Conservation (phyloP, 179 eudicot species). For the Spinacia oleracea region DNA sequence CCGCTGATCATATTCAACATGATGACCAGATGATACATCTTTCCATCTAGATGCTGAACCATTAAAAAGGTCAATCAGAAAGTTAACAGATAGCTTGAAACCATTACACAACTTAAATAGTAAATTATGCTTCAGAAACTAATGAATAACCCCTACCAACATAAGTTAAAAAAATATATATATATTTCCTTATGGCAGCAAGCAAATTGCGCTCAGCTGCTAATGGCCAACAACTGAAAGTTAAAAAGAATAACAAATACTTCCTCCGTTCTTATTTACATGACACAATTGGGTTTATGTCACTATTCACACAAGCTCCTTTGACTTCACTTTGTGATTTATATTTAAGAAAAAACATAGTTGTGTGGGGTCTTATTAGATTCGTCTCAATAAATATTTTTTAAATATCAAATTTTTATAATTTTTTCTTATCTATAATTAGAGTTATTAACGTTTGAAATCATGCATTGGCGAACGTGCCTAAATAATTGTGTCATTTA, state of each 20-base stretch:
- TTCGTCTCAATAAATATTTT: no score
- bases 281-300: no score
- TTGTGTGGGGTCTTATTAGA: no score
- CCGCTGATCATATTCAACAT: conserved; percentile 96
- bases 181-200: not conserved
- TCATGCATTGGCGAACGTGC: no score
- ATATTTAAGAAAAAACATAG: no score
- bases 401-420: no score
- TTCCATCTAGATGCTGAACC: conserved; percentile 90
- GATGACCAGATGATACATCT: conserved; percentile 79
- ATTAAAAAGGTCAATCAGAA: conserved; percentile 19
- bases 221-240: not conserved
- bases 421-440: no score
- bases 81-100: conserved; percentile 8
- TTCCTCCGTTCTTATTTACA: no score
- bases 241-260: not conserved
- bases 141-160: not conserved
- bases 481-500: no score
- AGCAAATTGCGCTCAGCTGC: not conserved
- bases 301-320: no score
- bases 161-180: not conserved
- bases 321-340: no score
- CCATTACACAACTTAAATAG: not conserved
- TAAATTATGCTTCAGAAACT: not conserved
- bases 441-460: no score